Evolutionary conservation across 164 flowering plant genomes (phyloP).

Genomic region (Amborella trichopoda): DNA sequence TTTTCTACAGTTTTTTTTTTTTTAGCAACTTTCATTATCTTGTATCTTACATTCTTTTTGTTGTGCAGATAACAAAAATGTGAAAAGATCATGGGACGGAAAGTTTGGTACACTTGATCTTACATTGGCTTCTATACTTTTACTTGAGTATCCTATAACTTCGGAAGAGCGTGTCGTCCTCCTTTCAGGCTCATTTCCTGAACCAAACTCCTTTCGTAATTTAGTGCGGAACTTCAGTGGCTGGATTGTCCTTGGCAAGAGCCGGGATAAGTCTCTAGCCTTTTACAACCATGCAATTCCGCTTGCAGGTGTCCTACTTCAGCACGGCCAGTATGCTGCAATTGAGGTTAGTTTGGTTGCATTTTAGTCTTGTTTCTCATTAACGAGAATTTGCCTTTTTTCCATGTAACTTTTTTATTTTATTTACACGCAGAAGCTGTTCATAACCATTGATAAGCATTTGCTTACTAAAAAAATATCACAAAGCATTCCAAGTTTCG

Average conservation of each 20-base stretch:
- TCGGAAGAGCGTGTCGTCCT: slow-evolving; percentile 18
- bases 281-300: slow-evolving; percentile 46
- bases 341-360: slow-evolving; percentile 47
- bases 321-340: slow-evolving; percentile 74
- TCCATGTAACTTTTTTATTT: background rate
- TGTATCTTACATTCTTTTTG: background rate
- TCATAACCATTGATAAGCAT: slow-evolving; percentile 46
- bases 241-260: slow-evolving; percentile 68
- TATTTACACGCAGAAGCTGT: slow-evolving; percentile 32
- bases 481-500: slow-evolving; percentile 39
- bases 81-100: slow-evolving; percentile 44
- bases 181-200: slow-evolving; percentile 31
- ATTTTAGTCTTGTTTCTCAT: background rate
- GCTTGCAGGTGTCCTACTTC: slow-evolving; percentile 51
- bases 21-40: background rate
- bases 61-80: slow-evolving; percentile 39
- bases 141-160: slow-evolving; percentile 25
- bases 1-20: background rate
- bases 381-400: background rate
- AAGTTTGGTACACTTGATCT: slow-evolving; percentile 63
- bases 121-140: slow-evolving; percentile 53
- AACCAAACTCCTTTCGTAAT: slow-evolving; percentile 26
- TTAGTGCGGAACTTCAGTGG: slow-evolving; percentile 38
- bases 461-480: slow-evolving; percentile 46
- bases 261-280: slow-evolving; percentile 35